Percentiles rank a stretch among this genome's conserved stretches.
Evolutionary conservation across 106 monocot genomes (phyloP).

Genomic region (Phalaenopsis equestris): DNA sequence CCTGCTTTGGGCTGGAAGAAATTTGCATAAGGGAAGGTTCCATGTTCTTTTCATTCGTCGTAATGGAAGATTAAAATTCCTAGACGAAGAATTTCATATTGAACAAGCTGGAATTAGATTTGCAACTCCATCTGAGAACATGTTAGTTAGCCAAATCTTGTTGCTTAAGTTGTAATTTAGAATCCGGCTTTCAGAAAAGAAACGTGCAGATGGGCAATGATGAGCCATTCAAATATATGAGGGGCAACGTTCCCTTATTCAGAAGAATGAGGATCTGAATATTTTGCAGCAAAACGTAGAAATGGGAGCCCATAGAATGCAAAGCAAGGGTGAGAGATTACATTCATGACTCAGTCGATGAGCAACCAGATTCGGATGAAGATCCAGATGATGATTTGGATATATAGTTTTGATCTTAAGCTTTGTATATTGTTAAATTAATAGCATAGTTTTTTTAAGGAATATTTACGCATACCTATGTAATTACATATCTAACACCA

Average conservation of each 20-base stretch:
- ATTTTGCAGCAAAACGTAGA: neutral
- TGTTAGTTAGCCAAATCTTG: constrained; percentile 37
- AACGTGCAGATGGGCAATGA: constrained; percentile 65
- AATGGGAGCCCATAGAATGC: neutral
- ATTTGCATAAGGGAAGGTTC: constrained; percentile 49
- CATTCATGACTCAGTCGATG: constrained; percentile 95
- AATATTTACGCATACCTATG: too few species aligned
- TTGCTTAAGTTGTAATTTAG: constrained; percentile 95
- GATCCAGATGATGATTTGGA: constrained; percentile 98
- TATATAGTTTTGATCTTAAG: constrained; percentile 24
- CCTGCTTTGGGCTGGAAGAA: constrained; percentile 40
- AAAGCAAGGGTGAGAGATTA: constrained; percentile 76
- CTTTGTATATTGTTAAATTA: too few species aligned
- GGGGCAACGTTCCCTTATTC: constrained; percentile 48
- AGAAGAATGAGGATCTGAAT: constrained; percentile 18
- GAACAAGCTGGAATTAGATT: constrained; percentile 56
- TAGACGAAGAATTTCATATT: constrained; percentile 64
- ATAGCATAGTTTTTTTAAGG: too few species aligned
- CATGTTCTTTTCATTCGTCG: constrained; percentile 63
- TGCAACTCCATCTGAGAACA: constrained; percentile 34
- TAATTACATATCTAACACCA: too few species aligned
- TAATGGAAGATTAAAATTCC: constrained; percentile 81
- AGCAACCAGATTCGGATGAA: constrained; percentile 86
- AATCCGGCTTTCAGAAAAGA: constrained; percentile 85
- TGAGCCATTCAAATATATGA: constrained; percentile 70